Evolutionary conservation across 1,284 basidiomycete genomes (phyloP).

Genomic region (Cryptococcus sp.): DNA sequence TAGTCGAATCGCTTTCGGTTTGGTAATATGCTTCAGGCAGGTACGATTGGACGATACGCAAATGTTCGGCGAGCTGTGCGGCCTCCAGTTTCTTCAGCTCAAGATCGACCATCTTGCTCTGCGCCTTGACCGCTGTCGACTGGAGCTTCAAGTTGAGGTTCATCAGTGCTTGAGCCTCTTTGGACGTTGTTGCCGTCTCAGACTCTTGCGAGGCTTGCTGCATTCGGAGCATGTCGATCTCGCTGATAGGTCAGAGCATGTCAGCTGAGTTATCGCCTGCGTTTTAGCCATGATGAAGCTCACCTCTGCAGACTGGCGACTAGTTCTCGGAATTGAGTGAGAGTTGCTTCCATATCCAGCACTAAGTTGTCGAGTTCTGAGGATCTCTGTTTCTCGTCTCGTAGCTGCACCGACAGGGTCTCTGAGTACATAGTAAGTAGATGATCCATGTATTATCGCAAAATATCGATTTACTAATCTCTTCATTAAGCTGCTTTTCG

Average conservation of each 20-base stretch:
- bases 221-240: slow-evolving; percentile 75
- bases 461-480: slow-evolving; percentile 64
- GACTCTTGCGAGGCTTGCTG: slow-evolving; percentile 80
- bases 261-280: too few relatives aligned
- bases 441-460: not conserved
- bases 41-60: slow-evolving; percentile 71
- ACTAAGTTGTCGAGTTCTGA: slow-evolving; percentile 72
- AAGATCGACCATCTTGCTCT: slow-evolving; percentile 81
- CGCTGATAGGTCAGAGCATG: slow-evolving; percentile 56
- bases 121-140: slow-evolving; percentile 81
- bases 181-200: slow-evolving; percentile 72
- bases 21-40: slow-evolving; percentile 82
- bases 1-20: slow-evolving; percentile 79
- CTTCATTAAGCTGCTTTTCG: slow-evolving; percentile 87
- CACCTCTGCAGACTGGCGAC: slow-evolving; percentile 79
- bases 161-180: slow-evolving; percentile 77
- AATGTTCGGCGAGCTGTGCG: slow-evolving; percentile 72
- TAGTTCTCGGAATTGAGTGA: slow-evolving; percentile 85
- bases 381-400: slow-evolving; percentile 67
- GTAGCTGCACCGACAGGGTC: slow-evolving; percentile 66
- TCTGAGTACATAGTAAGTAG: slow-evolving; percentile 57
- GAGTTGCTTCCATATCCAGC: slow-evolving; percentile 81
- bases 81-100: slow-evolving; percentile 83
- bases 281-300: slow-evolving; percentile 28
- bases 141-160: slow-evolving; percentile 91